Evolutionary conservation across 495 filamentous ascomycete species (phyloP), one percentile per base, ranked within the genome.

Genomic region (Penicillium goetzii): DNA sequence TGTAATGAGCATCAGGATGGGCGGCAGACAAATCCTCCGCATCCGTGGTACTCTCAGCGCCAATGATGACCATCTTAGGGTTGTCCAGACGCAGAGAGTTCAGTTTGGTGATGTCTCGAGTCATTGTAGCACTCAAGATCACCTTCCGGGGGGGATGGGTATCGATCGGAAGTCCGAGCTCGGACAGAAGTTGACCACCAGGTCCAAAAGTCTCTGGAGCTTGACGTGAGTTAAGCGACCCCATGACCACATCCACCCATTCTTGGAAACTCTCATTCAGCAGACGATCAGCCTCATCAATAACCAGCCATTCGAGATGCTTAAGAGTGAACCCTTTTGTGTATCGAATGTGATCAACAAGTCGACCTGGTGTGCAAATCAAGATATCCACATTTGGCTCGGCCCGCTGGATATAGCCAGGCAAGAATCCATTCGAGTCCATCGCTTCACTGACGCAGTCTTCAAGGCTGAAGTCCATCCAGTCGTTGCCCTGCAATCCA

Each of bases 221-320:
- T 4, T 76, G 73, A 57, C 81, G 78, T 5, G 72, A 70, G 63
- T 89, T 81, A 52, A 97, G 72, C 8, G 81, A 84, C 2, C 80
- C 81, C 70, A 92, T 87, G 5, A 97, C 85, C 3, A 88, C 75
- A 55, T 89, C 86, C 6, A 96, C 81, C 92, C 93, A 98, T 68
- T 95, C 89, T 69, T 97, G 93, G 72, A 93, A 98, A 64, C 89
- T 92, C 72, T 97, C 91, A 23, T 92, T 90, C 5, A 99, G 85
- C 7, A 99, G 77, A 65, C 93, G 88, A 78, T 99, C 95, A 1
- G 93, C 95, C 77, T 99, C 95, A 69, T 99, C 95, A 33, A 98
- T 90, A 12, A 97, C 86, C 6, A 99, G 80, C 92, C 93, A 98
- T 58, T 90, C 84, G 0, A 97, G 80, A 72, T 90, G 83, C 25